Evolutionary conservation across 352 stramenopile species (phyloP).

Genomic region (Phytophthora capsici): DNA sequence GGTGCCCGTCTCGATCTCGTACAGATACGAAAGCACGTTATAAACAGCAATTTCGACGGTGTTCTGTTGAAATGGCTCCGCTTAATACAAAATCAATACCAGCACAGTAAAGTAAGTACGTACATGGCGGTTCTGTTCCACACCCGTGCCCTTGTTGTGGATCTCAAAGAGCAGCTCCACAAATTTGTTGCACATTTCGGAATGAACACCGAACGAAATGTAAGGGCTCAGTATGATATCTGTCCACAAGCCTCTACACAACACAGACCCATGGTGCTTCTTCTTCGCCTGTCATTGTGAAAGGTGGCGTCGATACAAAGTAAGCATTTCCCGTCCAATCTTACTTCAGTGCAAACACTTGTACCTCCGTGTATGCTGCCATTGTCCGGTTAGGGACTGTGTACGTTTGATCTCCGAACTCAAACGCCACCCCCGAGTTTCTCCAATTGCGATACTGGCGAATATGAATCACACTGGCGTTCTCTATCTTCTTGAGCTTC

Average conservation of each 20-base stretch:
- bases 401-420: constrained; percentile 95
- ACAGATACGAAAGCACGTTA: constrained; percentile 92
- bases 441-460: constrained; percentile 93
- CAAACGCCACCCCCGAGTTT: constrained; percentile 93
- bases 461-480: constrained; percentile 93
- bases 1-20: constrained; percentile 89
- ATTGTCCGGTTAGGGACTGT: constrained; percentile 91
- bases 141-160: constrained; percentile 92
- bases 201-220: constrained; percentile 90
- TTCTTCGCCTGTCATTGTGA: constrained; percentile 54
- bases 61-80: constrained; percentile 77
- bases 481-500: constrained; percentile 81
- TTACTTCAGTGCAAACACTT: too few relatives aligned
- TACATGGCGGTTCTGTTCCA: constrained; percentile 94
- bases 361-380: constrained; percentile 87
- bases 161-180: constrained; percentile 93
- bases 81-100: too few relatives aligned
- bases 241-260: constrained; percentile 90
- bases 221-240: constrained; percentile 94
- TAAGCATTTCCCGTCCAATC: too few relatives aligned
- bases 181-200: constrained; percentile 70
- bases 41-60: constrained; percentile 92
- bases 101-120: too few relatives aligned
- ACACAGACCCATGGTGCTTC: constrained; percentile 74
- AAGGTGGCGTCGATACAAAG: background rate